Conservation (phyloP, 2,329 filamentous ascomycete species). For the Beauveria sp. region DNA sequence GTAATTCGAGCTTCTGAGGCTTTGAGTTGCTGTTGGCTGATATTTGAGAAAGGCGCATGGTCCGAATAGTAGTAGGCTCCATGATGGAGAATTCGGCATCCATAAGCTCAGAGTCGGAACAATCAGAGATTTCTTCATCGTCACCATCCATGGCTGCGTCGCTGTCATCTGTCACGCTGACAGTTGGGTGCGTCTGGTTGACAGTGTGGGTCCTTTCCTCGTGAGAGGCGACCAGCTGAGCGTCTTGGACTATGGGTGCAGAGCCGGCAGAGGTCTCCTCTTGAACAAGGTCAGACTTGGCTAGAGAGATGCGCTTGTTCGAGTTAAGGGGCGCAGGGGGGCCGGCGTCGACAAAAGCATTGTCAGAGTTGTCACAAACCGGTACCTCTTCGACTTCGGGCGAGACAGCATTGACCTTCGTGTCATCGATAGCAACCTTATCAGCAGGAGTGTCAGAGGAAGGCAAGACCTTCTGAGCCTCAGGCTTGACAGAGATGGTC, state of each 20-base stretch:
- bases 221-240: too few species aligned
- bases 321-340: background rate
- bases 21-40: background rate
- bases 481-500: background rate
- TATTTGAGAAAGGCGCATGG: slow-evolving; percentile 5
- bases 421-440: background rate
- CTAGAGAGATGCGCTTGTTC: background rate
- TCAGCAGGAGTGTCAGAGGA: background rate
- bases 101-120: slow-evolving; percentile 4
- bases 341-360: background rate
- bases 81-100: slow-evolving; percentile 9
- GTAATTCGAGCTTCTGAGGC: slow-evolving; percentile 14
- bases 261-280: background rate
- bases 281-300: background rate
- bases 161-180: background rate
- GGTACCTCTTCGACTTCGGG: background rate
- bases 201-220: too few species aligned
- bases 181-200: background rate
- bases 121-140: slow-evolving; percentile 3
- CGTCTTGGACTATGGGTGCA: background rate
- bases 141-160: slow-evolving; percentile 6
- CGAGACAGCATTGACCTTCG: background rate
- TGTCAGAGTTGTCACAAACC: background rate
- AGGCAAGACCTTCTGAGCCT: background rate
- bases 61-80: slow-evolving; percentile 1